A percentile compares a stretch with the other conserved stretches of the same genome.
These are phyloP conservation scores for Tuber microsphaerosporum DNA, from an alignment of 495 filamentous ascomycete genomes.

Conservation along the genomic window DNA sequence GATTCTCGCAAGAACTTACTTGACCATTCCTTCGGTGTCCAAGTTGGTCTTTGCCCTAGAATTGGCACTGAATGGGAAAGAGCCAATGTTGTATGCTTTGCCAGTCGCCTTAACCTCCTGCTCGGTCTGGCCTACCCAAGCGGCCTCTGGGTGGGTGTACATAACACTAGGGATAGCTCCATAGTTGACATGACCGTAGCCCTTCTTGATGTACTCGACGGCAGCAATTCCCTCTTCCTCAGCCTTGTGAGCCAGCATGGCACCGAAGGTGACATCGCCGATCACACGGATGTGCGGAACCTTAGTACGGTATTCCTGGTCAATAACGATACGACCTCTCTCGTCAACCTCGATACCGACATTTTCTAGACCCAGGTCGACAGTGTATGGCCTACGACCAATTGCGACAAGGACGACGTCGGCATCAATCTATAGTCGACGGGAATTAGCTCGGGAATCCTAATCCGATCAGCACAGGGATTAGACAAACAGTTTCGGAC, in stretches of 20 bases:
- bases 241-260: constrained; percentile 99
- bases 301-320: constrained; percentile 97
- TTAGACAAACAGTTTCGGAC: constrained; percentile 64
- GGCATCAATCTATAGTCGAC: constrained; percentile 62
- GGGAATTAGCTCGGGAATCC: constrained; percentile 9
- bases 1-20: constrained; percentile 45
- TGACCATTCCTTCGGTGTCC: constrained; percentile 91
- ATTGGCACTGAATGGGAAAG: constrained; percentile 96
- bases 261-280: constrained; percentile 93
- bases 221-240: constrained; percentile 95
- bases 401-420: constrained; percentile 97
- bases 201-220: constrained; percentile 94
- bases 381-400: constrained; percentile 88
- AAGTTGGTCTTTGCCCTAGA: constrained; percentile 97
- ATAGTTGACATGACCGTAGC: constrained; percentile 98
- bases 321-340: constrained; percentile 86
- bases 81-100: constrained; percentile 81
- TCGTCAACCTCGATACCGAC: constrained; percentile 92
- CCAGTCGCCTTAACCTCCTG: constrained; percentile 85
- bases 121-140: constrained; percentile 98
- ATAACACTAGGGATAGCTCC: constrained; percentile 95
- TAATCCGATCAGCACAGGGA: constrained; percentile 10
- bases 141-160: constrained; percentile 98
- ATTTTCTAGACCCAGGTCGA: constrained; percentile 84
- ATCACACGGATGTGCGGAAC: constrained; percentile 92